phyloP scores from a whole-genome alignment of 2,329 filamentous ascomycete species.

The Drechslerella stenobrocha region DNA sequence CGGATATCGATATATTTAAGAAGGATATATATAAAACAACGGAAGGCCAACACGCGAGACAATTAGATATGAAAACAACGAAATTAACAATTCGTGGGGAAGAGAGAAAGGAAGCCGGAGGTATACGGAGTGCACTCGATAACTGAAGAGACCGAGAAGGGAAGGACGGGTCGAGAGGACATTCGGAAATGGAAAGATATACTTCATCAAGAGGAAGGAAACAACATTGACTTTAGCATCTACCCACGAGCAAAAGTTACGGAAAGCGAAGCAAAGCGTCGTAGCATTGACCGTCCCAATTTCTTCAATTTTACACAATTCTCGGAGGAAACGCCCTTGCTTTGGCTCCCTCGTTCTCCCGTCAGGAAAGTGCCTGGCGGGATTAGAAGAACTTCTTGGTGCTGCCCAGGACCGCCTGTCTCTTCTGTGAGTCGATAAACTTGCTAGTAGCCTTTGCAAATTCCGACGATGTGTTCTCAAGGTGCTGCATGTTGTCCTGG shows the following conservation, averaged over 20 bases:
- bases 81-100: slow-evolving; percentile 1
- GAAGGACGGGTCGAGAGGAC: background rate
- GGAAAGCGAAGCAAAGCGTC: background rate
- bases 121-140: too few species aligned
- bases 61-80: background rate
- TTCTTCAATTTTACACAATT: background rate
- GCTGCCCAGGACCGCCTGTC: slow-evolving; percentile 74
- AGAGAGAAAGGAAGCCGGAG: background rate
- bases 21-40: background rate
- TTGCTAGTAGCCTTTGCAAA: slow-evolving; percentile 90
- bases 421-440: slow-evolving; percentile 83
- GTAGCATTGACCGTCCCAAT: background rate
- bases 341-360: background rate
- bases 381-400: slow-evolving; percentile 58
- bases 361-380: background rate
- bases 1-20: background rate
- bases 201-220: background rate
- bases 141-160: background rate
- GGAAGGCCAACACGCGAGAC: background rate
- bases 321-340: background rate
- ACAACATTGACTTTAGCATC: background rate
- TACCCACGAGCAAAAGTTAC: background rate
- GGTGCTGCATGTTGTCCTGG: slow-evolving; percentile 78
- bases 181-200: background rate
- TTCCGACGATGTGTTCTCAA: slow-evolving; percentile 77